Conservation (phyloP, 2,329 filamentous ascomycete genomes). For the Claviceps quebecensis region DNA sequence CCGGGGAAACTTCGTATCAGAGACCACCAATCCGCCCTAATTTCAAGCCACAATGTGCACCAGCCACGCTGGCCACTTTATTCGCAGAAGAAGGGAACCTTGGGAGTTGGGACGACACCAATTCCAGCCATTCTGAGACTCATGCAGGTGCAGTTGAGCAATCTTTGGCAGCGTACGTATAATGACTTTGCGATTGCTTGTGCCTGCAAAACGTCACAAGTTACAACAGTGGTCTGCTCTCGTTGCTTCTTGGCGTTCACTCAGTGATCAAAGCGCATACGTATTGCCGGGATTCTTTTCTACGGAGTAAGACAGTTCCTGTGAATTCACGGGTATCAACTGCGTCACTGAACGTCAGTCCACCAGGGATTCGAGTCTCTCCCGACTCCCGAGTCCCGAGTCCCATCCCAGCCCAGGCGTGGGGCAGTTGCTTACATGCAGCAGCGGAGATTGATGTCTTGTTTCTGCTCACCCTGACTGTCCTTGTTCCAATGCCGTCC, state of each 20-base stretch:
- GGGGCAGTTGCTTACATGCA: background rate
- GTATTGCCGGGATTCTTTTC: background rate
- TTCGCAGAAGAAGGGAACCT: background rate
- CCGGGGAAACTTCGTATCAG: constrained; percentile 20
- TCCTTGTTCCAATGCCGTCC: background rate
- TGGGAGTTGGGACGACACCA: background rate
- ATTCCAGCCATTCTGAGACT: no score
- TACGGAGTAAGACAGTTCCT: background rate
- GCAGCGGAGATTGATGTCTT: background rate
- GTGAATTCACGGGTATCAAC: background rate
- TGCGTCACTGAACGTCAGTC: background rate
- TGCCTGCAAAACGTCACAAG: no score
- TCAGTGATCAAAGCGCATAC: no score
- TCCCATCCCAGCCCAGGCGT: background rate
- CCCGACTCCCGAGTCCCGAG: background rate
- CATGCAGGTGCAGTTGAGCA: no score
- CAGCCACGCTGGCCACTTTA: background rate
- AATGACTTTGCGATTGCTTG: no score
- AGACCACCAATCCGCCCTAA: background rate
- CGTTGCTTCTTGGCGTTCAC: background rate
- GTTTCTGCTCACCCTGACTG: background rate
- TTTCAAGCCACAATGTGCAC: background rate
- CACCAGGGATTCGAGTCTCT: background rate
- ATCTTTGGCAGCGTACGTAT: no score
- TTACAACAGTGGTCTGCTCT: background rate